Conservation (phyloP, 2,329 filamentous ascomycete species). For the Myriosclerotinia duriaeana region DNA sequence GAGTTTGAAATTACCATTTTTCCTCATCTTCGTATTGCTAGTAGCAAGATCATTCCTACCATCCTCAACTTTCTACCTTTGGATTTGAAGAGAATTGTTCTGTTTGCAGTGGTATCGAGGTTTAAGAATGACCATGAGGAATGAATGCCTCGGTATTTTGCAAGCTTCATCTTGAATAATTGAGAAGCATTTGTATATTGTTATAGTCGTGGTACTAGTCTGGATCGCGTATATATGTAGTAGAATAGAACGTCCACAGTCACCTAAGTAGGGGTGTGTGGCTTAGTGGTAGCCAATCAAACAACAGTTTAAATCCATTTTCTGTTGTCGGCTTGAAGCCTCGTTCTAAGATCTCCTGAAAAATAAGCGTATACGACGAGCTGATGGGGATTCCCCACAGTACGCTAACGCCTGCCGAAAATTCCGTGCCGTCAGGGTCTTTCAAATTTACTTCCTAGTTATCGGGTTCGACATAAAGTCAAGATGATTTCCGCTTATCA, state of each 20-base stretch:
- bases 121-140: not conserved
- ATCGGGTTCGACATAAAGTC: slow-evolving; percentile 11
- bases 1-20: not conserved
- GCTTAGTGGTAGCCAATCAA: not conserved
- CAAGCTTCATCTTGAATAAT: slow-evolving; percentile 4
- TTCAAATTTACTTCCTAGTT: not conserved
- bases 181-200: not conserved
- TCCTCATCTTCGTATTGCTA: not conserved
- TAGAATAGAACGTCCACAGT: no score
- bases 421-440: no score
- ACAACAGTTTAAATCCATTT: no score
- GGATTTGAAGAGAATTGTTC: not conserved
- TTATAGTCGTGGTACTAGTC: no score
- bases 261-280: no score
- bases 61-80: not conserved
- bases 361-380: slow-evolving; percentile 4
- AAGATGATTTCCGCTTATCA: not conserved
- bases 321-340: slow-evolving; percentile 10
- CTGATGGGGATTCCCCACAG: not conserved
- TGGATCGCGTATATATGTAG: no score
- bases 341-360: slow-evolving; percentile 1
- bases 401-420: not conserved
- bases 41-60: not conserved
- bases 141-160: not conserved
- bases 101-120: not conserved